Evolutionary conservation across 495 filamentous ascomycete genomes (phyloP), one percentile per base, ranked within the genome.

Genomic region (Hypoxylon perforatum): DNA sequence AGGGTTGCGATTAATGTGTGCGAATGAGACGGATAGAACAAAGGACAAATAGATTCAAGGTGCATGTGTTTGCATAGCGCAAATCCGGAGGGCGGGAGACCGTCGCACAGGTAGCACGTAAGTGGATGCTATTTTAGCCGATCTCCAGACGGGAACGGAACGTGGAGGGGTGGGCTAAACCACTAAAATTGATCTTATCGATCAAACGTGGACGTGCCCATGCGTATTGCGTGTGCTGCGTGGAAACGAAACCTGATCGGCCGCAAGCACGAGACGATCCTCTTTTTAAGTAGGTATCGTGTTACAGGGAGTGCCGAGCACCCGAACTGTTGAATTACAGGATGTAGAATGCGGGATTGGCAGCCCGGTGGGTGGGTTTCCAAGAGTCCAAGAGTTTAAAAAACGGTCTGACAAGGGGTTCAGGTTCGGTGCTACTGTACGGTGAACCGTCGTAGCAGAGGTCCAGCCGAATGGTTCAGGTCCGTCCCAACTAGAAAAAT

Each of bases 41-140:
- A 33, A 23, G 35, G 51, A 51, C 17, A 41, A 33, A 18, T 39
- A 14, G 53, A 53, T 53, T 53, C 49, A 23, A 10, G 5, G 33
- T 2, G 36, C 23, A 4, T 17, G 41, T 61, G 23, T 35, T 52
- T 52, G 25, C 45, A 22, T 22, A 53, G 1, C 3, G 45, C 45
- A 47, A 33, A 50, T 36, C 61, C 61, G 52, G 61, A 57, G 61
- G 61, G 47, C 54, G 54, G 61, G 12, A 46, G 19, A 25, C 44
- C 52, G 45, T 33, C 30, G 30, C 30, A 33, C 30, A 33, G 30
- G 30, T 55, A 23, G n/a, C 4, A 36, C 46, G 33, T 44, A n/a
- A 61, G 44, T 66, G 53, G 54, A 17, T 63, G 36, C 45, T 60
- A 64, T 61, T 69, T 68, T 69, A 69, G 66, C 66, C 66, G 66